Evolutionary conservation across 768 basidiomycete genomes (phyloP).

Genomic region (Leucosporidium yakuticum): DNA sequence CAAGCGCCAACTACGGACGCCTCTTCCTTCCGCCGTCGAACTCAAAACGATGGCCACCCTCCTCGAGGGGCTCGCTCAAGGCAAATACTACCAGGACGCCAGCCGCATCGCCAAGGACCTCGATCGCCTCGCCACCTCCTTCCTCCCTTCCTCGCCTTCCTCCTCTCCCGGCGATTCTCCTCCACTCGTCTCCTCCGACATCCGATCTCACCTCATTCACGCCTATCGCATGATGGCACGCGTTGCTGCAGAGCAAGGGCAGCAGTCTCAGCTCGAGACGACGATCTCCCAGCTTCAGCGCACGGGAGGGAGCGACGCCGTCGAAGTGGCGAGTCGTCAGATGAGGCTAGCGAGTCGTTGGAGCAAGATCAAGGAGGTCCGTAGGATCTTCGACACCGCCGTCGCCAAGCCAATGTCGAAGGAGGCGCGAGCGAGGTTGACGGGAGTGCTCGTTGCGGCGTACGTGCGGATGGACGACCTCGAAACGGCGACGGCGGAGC

Average conservation of each 20-base stretch:
- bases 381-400: neutral
- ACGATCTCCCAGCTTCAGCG: no score
- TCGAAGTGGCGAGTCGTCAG: neutral
- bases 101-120: neutral
- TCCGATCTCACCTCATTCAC: neutral
- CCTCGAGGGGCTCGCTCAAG: slow-evolving; percentile 18
- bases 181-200: neutral
- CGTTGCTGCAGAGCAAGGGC: slow-evolving; percentile 18
- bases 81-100: slow-evolving; percentile 16
- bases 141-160: no score
- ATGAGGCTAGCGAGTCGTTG: neutral
- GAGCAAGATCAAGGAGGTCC: neutral
- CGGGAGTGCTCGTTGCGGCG: slow-evolving; percentile 31
- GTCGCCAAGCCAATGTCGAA: neutral
- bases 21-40: neutral
- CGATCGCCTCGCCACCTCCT: slow-evolving; percentile 2
- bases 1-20: no score
- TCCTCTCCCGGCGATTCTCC: no score
- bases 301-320: no score
- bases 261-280: no score
- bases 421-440: slow-evolving; percentile 14
- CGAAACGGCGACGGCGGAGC: slow-evolving; percentile 16
- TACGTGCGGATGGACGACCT: slow-evolving; percentile 34
- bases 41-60: slow-evolving; percentile 3
- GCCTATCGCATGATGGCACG: slow-evolving; percentile 9